Evolutionary conservation across 495 filamentous ascomycete species (phyloP), one percentile per base, ranked within the genome.

Genomic region (Diplogelasinospora grovesii): DNA sequence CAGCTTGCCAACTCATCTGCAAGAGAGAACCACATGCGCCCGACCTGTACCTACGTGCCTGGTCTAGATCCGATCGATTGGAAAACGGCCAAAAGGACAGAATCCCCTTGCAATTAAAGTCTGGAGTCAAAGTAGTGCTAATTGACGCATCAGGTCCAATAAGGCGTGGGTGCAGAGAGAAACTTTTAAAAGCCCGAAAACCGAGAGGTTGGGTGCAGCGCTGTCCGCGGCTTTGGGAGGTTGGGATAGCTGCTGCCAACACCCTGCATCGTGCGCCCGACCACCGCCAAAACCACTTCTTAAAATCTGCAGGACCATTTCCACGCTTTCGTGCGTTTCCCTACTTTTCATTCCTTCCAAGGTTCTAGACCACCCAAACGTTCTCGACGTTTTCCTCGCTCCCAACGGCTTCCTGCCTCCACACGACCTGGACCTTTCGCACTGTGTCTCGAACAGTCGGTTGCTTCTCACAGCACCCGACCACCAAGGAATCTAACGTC

Each of bases 141-240:
- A 54, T 47, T 44, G 32, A 35, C 39, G 38, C 16, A 5, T 13
- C 7, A 36, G 30, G 36, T 41, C 22, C 22, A 40, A 41, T 48
- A 9, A 24, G 22, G 34, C 24, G 20, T 20, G 18, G 28, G 36
- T 20, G 18, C 21, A 23, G 23, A 8, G 11, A 32, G 34, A 34
- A 46, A 35, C 21, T 30, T 10, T 10, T 19, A 36, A 37, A 24
- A 33, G n/a, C 21, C 14, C 19, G 27, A 46, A 59, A 60, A 37
- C 22, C 49, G 48, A 49, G 57, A 43, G 57, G 57, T 52, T 61
- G 57, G 57, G 49, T 39, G 43, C 35, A 19, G 20, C 20, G 32
- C n/a, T 25, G 40, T 29, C 31, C 20, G 26, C 23, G 32, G 32
- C 44, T 47, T 25, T 15, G 53, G 57, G 57, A 50, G 57, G 57